Evolutionary conservation across 139 green algal genomes (phyloP), one percentile per base, ranked within the genome.

Genomic region (Eudorina sp.): DNA sequence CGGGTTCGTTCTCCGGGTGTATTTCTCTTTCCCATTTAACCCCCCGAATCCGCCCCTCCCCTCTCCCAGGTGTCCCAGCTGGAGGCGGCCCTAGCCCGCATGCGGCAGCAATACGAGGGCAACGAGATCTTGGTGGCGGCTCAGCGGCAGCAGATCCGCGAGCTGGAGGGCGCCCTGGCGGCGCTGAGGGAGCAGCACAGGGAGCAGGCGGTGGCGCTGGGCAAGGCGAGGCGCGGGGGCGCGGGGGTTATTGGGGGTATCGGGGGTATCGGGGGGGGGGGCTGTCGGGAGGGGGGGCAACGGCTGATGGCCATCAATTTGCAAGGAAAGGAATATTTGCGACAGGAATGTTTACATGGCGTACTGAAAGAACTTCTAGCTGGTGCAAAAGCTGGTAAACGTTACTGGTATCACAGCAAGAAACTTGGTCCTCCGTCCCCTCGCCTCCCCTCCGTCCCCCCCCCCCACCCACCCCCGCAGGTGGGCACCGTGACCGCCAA

Each of bases 71-170:
- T 80, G 4, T 43, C 64, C 1, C 41, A 53, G 23, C 64, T 88
- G 62, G 46, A 88, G 82, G 64, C 45, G 9, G 64, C 43, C 25
- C 82, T 88, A 66, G n/a, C 66, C 1, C 64, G 64, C 82, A 88
- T 88, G 82, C 46, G 82, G 64, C 66, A 79, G 66, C 64, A 88
- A 66, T 88, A 88, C 62, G 82, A 88, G 62, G 82, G 82, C 62
- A 88, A 88, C 45, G 82, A 88, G 66, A 88, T 88, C 82, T 46
- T 88, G 64, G 82, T 88, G 45, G 82, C 73, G 64, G 64, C 82
- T 13, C 64, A 80, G 82, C 64, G 82, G 82, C 82, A 88, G 82
- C 82, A 88, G 78, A 45, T 86, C 45, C 27, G 66, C 21, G 82
- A 88, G 46, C 82, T 88, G 82, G 82, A 88, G 82, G 64, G 45